Conservation (phyloP, 1,284 basidiomycete genomes). For the Meira miltonrushii region DNA sequence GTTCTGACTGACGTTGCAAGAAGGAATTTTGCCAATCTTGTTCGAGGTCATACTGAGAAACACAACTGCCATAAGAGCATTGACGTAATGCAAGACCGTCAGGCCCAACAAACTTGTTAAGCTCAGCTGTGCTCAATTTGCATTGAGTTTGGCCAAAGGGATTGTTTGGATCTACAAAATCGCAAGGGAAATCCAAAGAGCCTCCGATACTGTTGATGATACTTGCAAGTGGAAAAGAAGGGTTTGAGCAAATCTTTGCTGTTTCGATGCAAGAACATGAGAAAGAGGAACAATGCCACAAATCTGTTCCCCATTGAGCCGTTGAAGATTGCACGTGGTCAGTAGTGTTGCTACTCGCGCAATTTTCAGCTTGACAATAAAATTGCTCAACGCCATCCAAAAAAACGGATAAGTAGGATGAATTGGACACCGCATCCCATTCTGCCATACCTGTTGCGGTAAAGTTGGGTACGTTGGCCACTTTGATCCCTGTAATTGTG, state of each 20-base stretch:
- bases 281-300: slow-evolving; percentile 29
- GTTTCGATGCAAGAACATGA: slow-evolving; percentile 40
- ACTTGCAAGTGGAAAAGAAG: slow-evolving; percentile 20
- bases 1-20: not conserved
- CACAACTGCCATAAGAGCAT: slow-evolving; percentile 31
- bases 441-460: slow-evolving; percentile 24
- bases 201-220: slow-evolving; percentile 37
- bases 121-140: slow-evolving; percentile 26
- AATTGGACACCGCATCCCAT: slow-evolving; percentile 26
- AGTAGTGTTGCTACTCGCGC: slow-evolving; percentile 26
- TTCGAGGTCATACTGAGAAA: slow-evolving; percentile 28
- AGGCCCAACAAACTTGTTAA: slow-evolving; percentile 30
- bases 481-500: slow-evolving; percentile 34
- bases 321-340: slow-evolving; percentile 5
- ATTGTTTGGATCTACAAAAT: slow-evolving; percentile 32
- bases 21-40: slow-evolving; percentile 19
- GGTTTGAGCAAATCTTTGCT: slow-evolving; percentile 25
- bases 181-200: slow-evolving; percentile 34
- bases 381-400: slow-evolving; percentile 36
- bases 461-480: slow-evolving; percentile 21
- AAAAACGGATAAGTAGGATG: slow-evolving; percentile 35
- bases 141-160: slow-evolving; percentile 19
- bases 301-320: slow-evolving; percentile 20
- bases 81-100: slow-evolving; percentile 27
- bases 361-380: slow-evolving; percentile 39